A percentile compares a stretch with the other conserved stretches of the same genome.
These are phyloP conservation scores for Erigeron canadensis DNA, from an alignment of 129 eudicot species.

Conservation along the genomic window DNA sequence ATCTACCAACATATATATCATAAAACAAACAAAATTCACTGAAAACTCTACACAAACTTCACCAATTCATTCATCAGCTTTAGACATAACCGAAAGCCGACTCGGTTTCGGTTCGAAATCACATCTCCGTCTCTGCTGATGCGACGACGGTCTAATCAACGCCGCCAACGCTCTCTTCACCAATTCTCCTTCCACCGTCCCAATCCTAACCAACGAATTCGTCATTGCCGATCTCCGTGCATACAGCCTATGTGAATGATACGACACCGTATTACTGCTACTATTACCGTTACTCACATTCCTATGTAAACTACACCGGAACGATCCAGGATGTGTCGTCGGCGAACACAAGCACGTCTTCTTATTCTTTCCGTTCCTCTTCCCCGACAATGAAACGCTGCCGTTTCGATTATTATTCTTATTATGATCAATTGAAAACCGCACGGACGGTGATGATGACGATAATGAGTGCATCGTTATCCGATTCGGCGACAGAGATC, in stretches of 20 bases:
- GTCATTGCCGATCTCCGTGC: conserved; percentile 75
- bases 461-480: conserved; percentile 28
- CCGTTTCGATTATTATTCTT: conserved; percentile 2
- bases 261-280: conserved; percentile 29
- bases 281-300: conserved; percentile 10
- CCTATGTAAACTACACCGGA: conserved; percentile 71
- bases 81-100: conserved; percentile 60
- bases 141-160: conserved; percentile 69
- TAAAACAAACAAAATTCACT: not conserved
- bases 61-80: conserved; percentile 28
- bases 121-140: conserved; percentile 48
- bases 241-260: conserved; percentile 40
- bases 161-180: conserved; percentile 59
- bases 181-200: conserved; percentile 66
- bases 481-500: conserved; percentile 45
- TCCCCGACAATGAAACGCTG: conserved; percentile 27
- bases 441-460: conserved; percentile 42
- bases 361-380: conserved; percentile 32
- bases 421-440: conserved; percentile 33
- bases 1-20: conserved; percentile 12
- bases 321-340: conserved; percentile 84
- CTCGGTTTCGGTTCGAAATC: conserved; percentile 67
- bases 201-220: conserved; percentile 64
- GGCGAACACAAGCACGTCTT: conserved; percentile 79
- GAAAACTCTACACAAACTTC: not conserved